Percentiles rank a stretch among this genome's conserved stretches.
phyloP scores from a whole-genome alignment of 1,139 yeast species.

The Taphrina deformans region DNA sequence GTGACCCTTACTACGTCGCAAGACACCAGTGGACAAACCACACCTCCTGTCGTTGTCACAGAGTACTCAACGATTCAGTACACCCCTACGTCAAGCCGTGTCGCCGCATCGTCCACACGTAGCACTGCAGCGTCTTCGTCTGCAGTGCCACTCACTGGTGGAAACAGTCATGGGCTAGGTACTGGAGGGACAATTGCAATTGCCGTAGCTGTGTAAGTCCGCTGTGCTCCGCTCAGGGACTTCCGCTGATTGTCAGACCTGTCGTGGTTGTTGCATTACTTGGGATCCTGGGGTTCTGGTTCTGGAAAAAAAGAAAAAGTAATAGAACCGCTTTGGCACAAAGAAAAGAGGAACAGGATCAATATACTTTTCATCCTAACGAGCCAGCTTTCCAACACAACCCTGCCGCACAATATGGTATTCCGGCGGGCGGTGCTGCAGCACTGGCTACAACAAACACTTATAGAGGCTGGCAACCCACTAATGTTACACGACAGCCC shows the following conservation, averaged over 20 bases:
- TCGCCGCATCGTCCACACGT: constrained; percentile 10
- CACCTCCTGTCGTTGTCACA: constrained; percentile 25
- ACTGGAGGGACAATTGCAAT: constrained; percentile 28
- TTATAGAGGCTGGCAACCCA: constrained; percentile 28
- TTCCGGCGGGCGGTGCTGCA: neutral
- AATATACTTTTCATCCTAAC: constrained; percentile 38
- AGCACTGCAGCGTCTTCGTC: neutral
- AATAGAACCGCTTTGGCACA: constrained; percentile 34
- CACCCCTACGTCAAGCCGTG: constrained; percentile 8
- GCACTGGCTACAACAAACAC: neutral
- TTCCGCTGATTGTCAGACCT: neutral
- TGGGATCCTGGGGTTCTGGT: constrained; percentile 32
- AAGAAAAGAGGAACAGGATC: constrained; percentile 39
- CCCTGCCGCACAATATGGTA: neutral
- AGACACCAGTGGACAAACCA: neutral
- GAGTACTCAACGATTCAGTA: constrained; percentile 21
- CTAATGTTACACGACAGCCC: constrained; percentile 13
- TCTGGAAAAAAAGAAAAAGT: constrained; percentile 37
- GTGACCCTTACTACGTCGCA: constrained; percentile 29
- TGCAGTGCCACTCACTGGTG: neutral
- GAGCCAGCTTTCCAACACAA: neutral
- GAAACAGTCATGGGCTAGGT: neutral
- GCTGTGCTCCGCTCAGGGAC: neutral
- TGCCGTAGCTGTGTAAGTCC: constrained; percentile 28
- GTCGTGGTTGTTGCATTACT: constrained; percentile 37